phyloP scores from a whole-genome alignment of 805 yeast species.

The Teunomyces aglyptinius region DNA sequence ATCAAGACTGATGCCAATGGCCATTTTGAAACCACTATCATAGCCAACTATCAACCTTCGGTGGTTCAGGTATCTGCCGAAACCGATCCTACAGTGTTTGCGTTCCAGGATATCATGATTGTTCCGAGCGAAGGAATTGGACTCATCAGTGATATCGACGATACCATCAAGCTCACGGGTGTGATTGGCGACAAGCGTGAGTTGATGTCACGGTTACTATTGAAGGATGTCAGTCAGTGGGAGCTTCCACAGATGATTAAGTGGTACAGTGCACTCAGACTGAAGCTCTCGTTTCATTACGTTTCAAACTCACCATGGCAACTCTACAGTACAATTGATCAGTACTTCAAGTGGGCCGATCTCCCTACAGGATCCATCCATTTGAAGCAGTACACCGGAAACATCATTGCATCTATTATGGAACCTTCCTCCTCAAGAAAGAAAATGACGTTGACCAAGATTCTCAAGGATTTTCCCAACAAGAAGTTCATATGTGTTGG shows the following conservation, averaged over 20 bases:
- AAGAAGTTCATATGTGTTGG: constrained; percentile 85
- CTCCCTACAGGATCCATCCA: constrained; percentile 84
- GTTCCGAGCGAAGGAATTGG: constrained; percentile 55
- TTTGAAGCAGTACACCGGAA: constrained; percentile 84
- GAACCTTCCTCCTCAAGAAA: constrained; percentile 88
- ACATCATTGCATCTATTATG: constrained; percentile 73
- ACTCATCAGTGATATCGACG: constrained; percentile 89
- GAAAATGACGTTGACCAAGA: constrained; percentile 56
- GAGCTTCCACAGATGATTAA: constrained; percentile 68
- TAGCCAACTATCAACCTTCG: constrained; percentile 61
- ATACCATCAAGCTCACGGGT: constrained; percentile 88
- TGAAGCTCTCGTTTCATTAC: constrained; percentile 69
- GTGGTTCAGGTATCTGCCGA: constrained; percentile 50
- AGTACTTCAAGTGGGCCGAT: constrained; percentile 52
- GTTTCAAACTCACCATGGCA: constrained; percentile 98
- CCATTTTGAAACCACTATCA: constrained; percentile 53
- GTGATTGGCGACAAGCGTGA: constrained; percentile 85
- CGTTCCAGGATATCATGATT: constrained; percentile 44
- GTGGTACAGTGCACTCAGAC: constrained; percentile 61
- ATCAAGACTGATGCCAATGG: constrained; percentile 66
- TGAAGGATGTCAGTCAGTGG: constrained; percentile 65
- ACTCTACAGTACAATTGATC: constrained; percentile 57
- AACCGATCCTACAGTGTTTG: constrained; percentile 46
- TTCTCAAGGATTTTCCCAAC: constrained; percentile 70
- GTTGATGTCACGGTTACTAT: constrained; percentile 73